Base-by-base conservation (phyloP, 2,329 filamentous ascomycete genomes). In the Ilyonectria destructans region DNA sequence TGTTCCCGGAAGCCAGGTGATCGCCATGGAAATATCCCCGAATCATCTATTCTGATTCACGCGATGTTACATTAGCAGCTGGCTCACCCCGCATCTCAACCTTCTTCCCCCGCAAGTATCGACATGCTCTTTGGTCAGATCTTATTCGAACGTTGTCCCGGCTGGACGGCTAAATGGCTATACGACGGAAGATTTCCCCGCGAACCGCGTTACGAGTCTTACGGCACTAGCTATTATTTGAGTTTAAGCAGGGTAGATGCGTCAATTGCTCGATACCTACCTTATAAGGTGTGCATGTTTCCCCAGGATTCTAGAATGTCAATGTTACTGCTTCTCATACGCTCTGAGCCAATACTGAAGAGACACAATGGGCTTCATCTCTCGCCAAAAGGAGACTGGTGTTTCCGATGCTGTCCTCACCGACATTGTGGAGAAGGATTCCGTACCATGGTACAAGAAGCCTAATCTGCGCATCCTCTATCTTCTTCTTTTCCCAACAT, bases 391-490 rank as follows among this genome's bases (percentile, higher is more conserved):
- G 35, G 62, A 64, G 46, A 64, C 54, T 35, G 62, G 62, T 4
- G 19, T 64, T 23, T 64, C 62, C 10, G 62, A 64, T 43, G 55
- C 62, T 40, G 56, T 80, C 64, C 72, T 80, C 68, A 80, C 79
- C 13, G 78, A 77, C 65, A 75, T 79, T 56, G 77, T 77, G 26
- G 66, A 69, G 2, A 77, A 76, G 73, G 78, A 80, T 61, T 77
- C 77, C 70, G 69, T 71, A 21, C 80, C 80, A 70, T 88, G 86
- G 86, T 88, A 85, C 80, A 84, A 83, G 71, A 89, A 89, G 73
- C 85, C 81, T 0, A 88, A 89, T 67, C 80, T 89, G 33, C 82
- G 87, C 49, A 67, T 74, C 4, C 80, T 89, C 61, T 89, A 89
- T 72, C 72, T 88, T 3, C 76, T 84, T 60, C 80, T 89, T 58